These are phyloP conservation scores for Aspergillus ibericus DNA, from an alignment of 2,329 filamentous ascomycete species.

Conservation along the genomic window DNA sequence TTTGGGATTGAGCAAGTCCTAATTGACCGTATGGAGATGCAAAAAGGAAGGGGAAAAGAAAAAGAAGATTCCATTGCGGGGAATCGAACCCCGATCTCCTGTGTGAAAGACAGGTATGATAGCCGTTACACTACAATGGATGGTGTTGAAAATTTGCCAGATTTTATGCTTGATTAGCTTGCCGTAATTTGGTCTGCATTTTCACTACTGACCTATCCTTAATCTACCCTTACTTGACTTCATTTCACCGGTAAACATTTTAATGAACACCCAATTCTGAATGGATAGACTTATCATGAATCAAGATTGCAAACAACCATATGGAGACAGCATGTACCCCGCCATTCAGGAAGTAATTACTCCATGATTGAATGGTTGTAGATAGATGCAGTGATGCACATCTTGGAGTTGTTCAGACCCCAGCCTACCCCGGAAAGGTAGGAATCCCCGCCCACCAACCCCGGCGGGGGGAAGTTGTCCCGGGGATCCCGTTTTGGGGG, in stretches of 20 bases:
- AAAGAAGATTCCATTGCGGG: slow-evolving; percentile 10
- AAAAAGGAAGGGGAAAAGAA: background rate
- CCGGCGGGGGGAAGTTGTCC: background rate
- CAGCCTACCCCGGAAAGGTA: background rate
- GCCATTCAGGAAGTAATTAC: too few relatives aligned
- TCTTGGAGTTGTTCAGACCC: too few relatives aligned
- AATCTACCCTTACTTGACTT: background rate
- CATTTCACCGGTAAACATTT: too few relatives aligned
- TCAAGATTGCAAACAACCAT: too few relatives aligned
- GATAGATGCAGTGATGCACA: too few relatives aligned
- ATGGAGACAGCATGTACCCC: too few relatives aligned
- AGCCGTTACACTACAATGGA: slow-evolving; percentile 17
- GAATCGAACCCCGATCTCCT: slow-evolving; percentile 17
- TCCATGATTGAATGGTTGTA: background rate
- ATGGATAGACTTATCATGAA: too few relatives aligned
- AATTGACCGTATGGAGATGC: background rate
- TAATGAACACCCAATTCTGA: too few relatives aligned
- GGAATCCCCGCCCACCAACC: background rate
- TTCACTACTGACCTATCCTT: too few relatives aligned
- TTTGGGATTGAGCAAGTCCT: background rate
- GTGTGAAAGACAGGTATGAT: slow-evolving; percentile 17
- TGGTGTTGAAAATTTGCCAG: background rate
- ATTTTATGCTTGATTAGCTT: background rate
- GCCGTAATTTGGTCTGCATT: background rate
- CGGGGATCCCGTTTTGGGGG: background rate